These are phyloP conservation scores for Dispira simplex DNA, from an alignment of 192 early-diverging fungal species.

Conservation along the genomic window DNA sequence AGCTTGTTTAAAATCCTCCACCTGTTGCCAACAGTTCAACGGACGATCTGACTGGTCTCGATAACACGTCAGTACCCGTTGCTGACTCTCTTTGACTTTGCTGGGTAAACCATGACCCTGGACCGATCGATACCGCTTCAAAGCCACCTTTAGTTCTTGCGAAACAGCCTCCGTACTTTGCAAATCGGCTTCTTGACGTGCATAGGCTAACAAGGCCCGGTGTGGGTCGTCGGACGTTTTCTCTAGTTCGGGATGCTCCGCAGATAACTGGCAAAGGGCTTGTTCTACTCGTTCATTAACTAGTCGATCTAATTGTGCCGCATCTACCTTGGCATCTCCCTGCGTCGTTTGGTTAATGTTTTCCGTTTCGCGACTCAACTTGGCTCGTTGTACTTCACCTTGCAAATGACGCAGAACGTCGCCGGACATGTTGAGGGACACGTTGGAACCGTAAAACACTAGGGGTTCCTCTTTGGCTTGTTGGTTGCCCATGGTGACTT, in stretches of 20 bases:
- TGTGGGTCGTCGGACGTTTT: not conserved
- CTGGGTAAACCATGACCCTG: not conserved
- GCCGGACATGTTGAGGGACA: not conserved
- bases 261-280: not conserved
- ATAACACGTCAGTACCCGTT: not conserved
- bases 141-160: not conserved
- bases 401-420: not conserved
- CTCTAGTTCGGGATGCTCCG: not conserved
- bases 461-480: constrained; percentile 3
- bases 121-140: not conserved
- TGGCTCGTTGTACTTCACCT: not conserved
- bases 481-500: not conserved
- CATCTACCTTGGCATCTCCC: not conserved
- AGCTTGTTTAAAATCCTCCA: constrained; percentile 3
- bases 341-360: not conserved
- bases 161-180: not conserved
- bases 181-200: not conserved
- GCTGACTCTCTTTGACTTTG: not conserved
- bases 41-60: not conserved
- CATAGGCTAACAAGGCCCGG: not conserved
- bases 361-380: not conserved
- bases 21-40: not conserved
- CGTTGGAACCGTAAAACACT: not conserved
- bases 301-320: not conserved
- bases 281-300: constrained; percentile 2